These are phyloP conservation scores for Rauvolfia tetraphylla DNA, from an alignment of 257 asterid genomes.

Conservation along the genomic window DNA sequence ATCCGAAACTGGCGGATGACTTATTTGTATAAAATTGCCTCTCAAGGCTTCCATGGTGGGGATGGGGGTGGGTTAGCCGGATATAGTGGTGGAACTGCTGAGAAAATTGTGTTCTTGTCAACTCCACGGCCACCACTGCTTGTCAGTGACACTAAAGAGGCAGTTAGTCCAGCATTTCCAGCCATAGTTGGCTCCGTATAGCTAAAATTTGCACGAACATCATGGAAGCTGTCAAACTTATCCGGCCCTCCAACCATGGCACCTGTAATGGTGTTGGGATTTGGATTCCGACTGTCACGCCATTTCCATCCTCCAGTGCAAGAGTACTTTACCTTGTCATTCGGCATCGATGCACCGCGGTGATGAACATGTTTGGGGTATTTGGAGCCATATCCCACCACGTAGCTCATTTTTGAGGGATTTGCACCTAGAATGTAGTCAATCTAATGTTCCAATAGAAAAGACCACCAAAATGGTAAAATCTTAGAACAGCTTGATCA, in stretches of 20 bases:
- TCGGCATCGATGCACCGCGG: constrained; percentile 84
- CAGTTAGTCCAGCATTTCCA: constrained; percentile 89
- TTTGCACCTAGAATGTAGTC: constrained; percentile 70
- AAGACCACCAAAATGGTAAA: background rate
- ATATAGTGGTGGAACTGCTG: constrained; percentile 70
- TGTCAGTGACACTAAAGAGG: constrained; percentile 76
- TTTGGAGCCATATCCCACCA: constrained; percentile 65
- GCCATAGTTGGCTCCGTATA: constrained; percentile 87
- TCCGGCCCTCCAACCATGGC: constrained; percentile 97
- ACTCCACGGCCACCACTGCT: constrained; percentile 49
- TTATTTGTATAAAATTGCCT: background rate
- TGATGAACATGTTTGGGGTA: constrained; percentile 77
- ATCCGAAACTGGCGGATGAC: background rate
- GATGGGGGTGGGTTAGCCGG: constrained; percentile 74
- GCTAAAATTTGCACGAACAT: constrained; percentile 52
- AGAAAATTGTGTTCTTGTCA: constrained; percentile 60
- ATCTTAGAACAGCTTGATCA: background rate
- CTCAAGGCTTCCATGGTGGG: constrained; percentile 80
- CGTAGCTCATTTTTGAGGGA: constrained; percentile 75
- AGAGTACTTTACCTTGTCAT: constrained; percentile 43
- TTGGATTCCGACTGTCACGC: constrained; percentile 51
- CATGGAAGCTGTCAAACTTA: constrained; percentile 62
- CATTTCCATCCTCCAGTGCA: constrained; percentile 76
- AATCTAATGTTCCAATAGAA: constrained; percentile 33
- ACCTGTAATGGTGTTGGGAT: constrained; percentile 63